A percentile compares a stretch with the other conserved stretches of the same genome.
phyloP scores from a whole-genome alignment of 1,284 basidiomycete species.

The Sanguinoderma infundibulare region DNA sequence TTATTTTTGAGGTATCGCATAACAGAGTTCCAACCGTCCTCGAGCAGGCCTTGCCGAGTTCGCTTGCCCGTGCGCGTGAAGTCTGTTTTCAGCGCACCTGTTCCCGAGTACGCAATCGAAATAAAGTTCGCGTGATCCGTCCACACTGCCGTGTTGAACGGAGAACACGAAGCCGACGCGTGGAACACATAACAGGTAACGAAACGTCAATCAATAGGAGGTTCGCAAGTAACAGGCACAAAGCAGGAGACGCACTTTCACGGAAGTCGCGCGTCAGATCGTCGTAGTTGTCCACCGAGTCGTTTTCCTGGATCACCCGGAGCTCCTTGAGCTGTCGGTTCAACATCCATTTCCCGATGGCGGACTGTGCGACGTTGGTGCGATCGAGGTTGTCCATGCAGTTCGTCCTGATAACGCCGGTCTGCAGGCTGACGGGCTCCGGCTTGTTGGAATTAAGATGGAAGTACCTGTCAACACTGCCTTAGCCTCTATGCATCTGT shows the following conservation, averaged over 20 bases:
- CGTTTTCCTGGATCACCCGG: conserved; percentile 72
- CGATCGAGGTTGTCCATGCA: conserved; percentile 98
- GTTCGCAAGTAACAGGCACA: not conserved
- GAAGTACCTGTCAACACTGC: conserved; percentile 65
- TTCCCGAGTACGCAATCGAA: conserved; percentile 92
- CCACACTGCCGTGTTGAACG: conserved; percentile 76
- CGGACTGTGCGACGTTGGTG: conserved; percentile 95
- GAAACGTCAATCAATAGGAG: conserved; percentile 1
- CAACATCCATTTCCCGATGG: conserved; percentile 85
- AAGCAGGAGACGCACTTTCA: conserved; percentile 64
- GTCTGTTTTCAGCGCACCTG: conserved; percentile 96
- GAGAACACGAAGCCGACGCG: not conserved
- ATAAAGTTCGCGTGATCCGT: conserved; percentile 96
- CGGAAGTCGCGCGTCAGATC: conserved; percentile 85
- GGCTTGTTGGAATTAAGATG: conserved; percentile 54
- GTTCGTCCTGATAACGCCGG: conserved; percentile 79
- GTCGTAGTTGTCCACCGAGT: conserved; percentile 79
- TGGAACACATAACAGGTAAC: not conserved
- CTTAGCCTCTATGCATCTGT: not conserved
- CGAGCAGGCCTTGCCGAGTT: conserved; percentile 77
- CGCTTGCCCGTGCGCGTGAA: conserved; percentile 95
- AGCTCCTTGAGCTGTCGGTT: conserved; percentile 79
- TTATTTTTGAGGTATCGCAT: conserved; percentile 96
- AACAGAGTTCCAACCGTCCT: conserved; percentile 89
- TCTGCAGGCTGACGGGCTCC: conserved; percentile 60